Conservation (phyloP, 2,329 filamentous ascomycete species). For the Aspergillus aculeatinus region DNA sequence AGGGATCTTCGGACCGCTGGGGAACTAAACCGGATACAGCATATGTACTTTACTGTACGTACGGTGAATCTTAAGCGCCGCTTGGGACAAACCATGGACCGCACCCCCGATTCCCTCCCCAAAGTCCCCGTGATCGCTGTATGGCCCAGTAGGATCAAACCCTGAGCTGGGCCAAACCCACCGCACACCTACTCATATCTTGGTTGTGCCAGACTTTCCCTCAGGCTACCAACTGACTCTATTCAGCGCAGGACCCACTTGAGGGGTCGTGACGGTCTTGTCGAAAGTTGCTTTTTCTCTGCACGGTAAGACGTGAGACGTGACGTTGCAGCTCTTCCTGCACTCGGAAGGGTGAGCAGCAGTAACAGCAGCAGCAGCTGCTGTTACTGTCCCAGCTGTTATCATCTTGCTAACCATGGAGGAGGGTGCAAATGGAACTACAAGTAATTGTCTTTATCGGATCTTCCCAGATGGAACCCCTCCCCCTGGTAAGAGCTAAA, state of each 20-base stretch:
- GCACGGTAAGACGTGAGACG: slow-evolving; percentile 1
- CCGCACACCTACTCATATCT: background rate
- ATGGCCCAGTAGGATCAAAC: slow-evolving; percentile 8
- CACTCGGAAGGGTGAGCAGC: background rate
- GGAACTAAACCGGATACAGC: slow-evolving; percentile 19
- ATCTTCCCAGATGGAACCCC: slow-evolving; percentile 5
- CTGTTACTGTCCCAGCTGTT: background rate
- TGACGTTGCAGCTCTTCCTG: slow-evolving; percentile 4
- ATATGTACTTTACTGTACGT: slow-evolving; percentile 10
- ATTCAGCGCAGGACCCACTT: slow-evolving; percentile 1
- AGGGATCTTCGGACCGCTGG: slow-evolving; percentile 13
- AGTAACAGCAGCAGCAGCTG: background rate
- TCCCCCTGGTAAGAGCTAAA: slow-evolving; percentile 15
- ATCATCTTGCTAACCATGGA: background rate
- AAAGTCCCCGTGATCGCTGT: slow-evolving; percentile 8
- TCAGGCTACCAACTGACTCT: background rate
- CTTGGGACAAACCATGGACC: background rate
- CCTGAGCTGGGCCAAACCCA: background rate
- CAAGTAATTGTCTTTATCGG: background rate
- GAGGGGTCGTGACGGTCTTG: background rate
- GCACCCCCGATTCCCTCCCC: background rate
- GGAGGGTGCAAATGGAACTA: background rate
- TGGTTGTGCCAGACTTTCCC: background rate
- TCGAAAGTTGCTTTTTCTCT: background rate
- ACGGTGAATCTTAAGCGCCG: slow-evolving; percentile 5